Conservation (phyloP, 2,329 filamentous ascomycete genomes). For the Fusarium coicis region DNA sequence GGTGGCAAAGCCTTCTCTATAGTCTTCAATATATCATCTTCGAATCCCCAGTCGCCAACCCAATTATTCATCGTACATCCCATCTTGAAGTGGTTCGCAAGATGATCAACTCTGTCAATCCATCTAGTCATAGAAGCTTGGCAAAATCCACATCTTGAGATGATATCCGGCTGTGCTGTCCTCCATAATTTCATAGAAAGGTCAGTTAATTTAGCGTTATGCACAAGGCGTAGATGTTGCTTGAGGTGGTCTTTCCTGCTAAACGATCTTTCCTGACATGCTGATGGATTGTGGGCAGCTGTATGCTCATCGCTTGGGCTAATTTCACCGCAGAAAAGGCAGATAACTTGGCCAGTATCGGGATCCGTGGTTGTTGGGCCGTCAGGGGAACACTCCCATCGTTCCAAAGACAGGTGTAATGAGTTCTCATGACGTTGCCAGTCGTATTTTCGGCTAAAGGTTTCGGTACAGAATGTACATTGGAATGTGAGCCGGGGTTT, state of each 20-base stretch:
- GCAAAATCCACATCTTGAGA: slow-evolving; percentile 56
- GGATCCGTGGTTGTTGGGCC: slow-evolving; percentile 50
- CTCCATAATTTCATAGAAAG: slow-evolving; percentile 49
- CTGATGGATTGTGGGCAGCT: slow-evolving; percentile 49
- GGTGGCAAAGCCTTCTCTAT: slow-evolving; percentile 56
- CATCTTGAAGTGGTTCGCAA: slow-evolving; percentile 55
- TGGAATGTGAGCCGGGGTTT: slow-evolving; percentile 45
- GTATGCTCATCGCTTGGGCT: slow-evolving; percentile 49
- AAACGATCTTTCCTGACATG: slow-evolving; percentile 62
- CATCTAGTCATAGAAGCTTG: slow-evolving; percentile 50
- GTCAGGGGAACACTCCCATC: slow-evolving; percentile 56
- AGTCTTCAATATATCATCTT: slow-evolving; percentile 48
- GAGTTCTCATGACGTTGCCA: slow-evolving; percentile 63
- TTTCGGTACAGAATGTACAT: slow-evolving; percentile 59
- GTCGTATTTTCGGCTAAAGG: slow-evolving; percentile 57
- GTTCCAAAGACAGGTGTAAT: slow-evolving; percentile 57
- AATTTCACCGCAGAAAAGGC: slow-evolving; percentile 51
- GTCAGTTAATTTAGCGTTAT: slow-evolving; percentile 51
- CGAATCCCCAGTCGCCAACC: slow-evolving; percentile 57
- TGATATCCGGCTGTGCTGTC: slow-evolving; percentile 48
- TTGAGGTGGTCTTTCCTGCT: slow-evolving; percentile 57
- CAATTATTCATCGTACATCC: slow-evolving; percentile 56
- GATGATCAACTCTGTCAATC: slow-evolving; percentile 50
- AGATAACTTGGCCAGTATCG: slow-evolving; percentile 42
- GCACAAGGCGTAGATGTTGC: slow-evolving; percentile 55